Evolutionary conservation across 2,329 filamentous ascomycete species (phyloP), one percentile per base, ranked within the genome.

Genomic region (Diaporthe batatas): DNA sequence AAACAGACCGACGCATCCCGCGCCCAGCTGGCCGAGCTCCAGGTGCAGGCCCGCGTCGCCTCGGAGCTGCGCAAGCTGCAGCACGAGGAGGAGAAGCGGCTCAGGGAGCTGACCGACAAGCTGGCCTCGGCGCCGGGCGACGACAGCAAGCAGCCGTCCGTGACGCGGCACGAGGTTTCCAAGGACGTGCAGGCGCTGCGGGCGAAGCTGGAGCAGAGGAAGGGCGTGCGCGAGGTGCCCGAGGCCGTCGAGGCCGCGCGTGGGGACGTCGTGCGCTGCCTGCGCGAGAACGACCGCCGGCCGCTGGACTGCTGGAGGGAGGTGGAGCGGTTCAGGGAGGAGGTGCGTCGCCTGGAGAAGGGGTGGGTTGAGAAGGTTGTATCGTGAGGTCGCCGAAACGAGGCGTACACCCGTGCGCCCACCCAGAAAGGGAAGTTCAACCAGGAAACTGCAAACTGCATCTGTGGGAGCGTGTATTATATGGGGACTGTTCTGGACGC

Each of bases 261-360:
- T 82, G 86, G 90, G 77, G 90, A 92, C 73, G 91, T 98, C 71
- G 90, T 96, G 75, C 88, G 89, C 78, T 98, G 96, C 82, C 86
- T 98, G 86, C 87, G 93, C 75, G 88, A 92, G 79, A 92, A 98
- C 82, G 95, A 98, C 83, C 88, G 94, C 76, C 89, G 94, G 82
- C 95, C 96, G 81, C 86, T 98, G 80, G 94, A 98, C 86, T 98
- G 96, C 88, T 98, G 94, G 93, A 89, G 91, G 83, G 95, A 98
- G 89, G 94, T 98, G 32, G 93, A 97, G 85, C 87, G 87, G 25
- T 98, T 98, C 83, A 97, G 95, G 90, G 89, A 89, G 78, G 94
- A 97, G 87, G 95, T 98, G 67, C 91, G 93, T 77, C 91, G 90
- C 85, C 83, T 98, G 83, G 96, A 98, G 89, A 92, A 91, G 84